Evolutionary conservation across 495 filamentous ascomycete species (phyloP), one percentile per base, ranked within the genome.

Genomic region (Neurospora pannonica): DNA sequence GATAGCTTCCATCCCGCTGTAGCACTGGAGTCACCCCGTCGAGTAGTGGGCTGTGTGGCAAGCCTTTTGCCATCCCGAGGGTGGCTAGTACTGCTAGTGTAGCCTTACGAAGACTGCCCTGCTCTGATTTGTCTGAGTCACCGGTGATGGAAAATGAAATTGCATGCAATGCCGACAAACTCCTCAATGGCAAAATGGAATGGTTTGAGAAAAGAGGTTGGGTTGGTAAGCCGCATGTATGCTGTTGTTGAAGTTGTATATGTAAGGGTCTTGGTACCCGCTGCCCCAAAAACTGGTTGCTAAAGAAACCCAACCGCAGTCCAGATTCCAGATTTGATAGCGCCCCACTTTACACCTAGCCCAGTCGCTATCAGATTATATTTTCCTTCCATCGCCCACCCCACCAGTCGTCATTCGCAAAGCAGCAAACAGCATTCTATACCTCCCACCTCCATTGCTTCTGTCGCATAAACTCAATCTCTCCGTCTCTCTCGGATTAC

Each of bases 351-450:
- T 34, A 34, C 54, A 67, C 28, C 7, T 34, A 67, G 48, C 48
- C 54, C 28, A 31, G 54, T 67, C 54, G 28, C 28, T 34, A 67
- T 67, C 54, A 34, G 54, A 67, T 67, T 67, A 67, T 67, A 67
- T 67, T 67, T 67, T 67, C 54, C 54, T 62, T 62, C 54, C 28
- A 71, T 74, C 71, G 42, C 60, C 70, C 70, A 71, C 73, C 54
- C 48, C 60, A 60, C 28, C 43, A 43, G 69, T 72, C 76, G 39
- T 39, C 74, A 74, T 71, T 67, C 9, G 37, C 74, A 73, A 75
- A 48, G 74, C 76, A 74, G 46, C 75, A 31, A 73, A 54, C 60
- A 74, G 71, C 72, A 71, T 54, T 39, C 60, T 48, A 34, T 38
- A 40, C 34, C 54, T 72, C 69, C 38, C 42, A 62, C 34, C 42